A percentile compares a stretch with the other conserved stretches of the same genome.
These are phyloP conservation scores for Nitzschia putrida DNA, from an alignment of 108 stramenopile genomes.

Conservation along the genomic window DNA sequence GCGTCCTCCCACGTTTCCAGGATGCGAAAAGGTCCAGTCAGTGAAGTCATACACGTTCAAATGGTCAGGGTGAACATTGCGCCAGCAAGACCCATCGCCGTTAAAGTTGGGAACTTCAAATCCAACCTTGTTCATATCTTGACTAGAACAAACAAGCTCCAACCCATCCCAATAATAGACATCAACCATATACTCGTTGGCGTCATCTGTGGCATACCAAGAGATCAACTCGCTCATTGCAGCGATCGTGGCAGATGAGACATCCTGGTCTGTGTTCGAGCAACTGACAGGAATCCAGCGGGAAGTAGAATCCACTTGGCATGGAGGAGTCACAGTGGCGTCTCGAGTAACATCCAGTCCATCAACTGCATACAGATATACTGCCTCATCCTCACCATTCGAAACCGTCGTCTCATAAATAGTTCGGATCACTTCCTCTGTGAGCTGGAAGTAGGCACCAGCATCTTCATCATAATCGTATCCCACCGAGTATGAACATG, in stretches of 20 bases:
- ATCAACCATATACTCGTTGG: background rate
- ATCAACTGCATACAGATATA: background rate
- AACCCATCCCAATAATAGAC: background rate
- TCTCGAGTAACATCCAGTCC: background rate
- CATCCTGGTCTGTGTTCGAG: background rate
- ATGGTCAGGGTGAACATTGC: slow-evolving; percentile 53
- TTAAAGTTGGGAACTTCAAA: background rate
- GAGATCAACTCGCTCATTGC: background rate
- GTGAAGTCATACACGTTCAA: slow-evolving; percentile 64
- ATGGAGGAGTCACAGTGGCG: background rate
- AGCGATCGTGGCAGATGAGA: background rate
- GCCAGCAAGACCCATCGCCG: slow-evolving; percentile 31
- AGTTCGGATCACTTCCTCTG: background rate
- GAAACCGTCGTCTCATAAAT: background rate
- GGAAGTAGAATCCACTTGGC: too few species aligned
- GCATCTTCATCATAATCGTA: slow-evolving; percentile 1
- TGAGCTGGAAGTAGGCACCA: background rate
- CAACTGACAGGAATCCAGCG: too few species aligned
- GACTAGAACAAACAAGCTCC: background rate
- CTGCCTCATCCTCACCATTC: background rate
- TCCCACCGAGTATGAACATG: slow-evolving; percentile 35
- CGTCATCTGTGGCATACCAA: background rate
- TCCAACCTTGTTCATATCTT: slow-evolving; percentile 13
- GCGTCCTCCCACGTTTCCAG: slow-evolving; percentile 6
- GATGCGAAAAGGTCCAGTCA: slow-evolving; percentile 40